Percentiles rank a stretch among this genome's conserved stretches.
These are phyloP conservation scores for Chrysosporium keratinophilum DNA, from an alignment of 2,329 filamentous ascomycete species.

Conservation along the genomic window DNA sequence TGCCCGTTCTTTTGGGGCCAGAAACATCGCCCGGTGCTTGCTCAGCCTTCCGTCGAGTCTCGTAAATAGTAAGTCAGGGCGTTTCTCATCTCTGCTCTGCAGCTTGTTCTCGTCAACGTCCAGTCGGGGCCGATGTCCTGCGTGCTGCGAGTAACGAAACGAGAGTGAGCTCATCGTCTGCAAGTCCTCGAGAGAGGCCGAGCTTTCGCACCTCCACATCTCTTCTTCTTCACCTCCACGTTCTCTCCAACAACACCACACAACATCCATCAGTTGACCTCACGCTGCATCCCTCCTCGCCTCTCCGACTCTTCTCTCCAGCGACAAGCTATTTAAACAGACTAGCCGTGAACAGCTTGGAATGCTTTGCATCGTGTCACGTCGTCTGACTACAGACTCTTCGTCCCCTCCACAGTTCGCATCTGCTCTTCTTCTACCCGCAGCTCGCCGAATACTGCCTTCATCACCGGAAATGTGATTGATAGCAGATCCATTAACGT, in stretches of 20 bases:
- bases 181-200: not conserved
- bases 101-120: not conserved
- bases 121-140: not conserved
- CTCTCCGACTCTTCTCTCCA: not conserved
- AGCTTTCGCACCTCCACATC: not conserved
- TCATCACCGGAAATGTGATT: not conserved
- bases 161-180: not conserved
- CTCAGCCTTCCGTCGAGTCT: slow-evolving; percentile 2
- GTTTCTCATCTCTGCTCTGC: not conserved
- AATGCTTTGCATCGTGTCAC: not conserved
- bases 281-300: not conserved
- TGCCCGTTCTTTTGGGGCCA: not conserved
- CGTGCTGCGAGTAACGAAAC: not conserved
- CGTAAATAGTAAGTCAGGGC: not conserved
- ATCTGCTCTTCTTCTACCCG: not conserved
- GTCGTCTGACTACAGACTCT: not conserved
- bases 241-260: not conserved
- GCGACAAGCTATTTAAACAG: not conserved
- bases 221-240: not conserved
- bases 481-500: not conserved
- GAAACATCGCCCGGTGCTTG: not conserved
- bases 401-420: not conserved
- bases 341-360: not conserved
- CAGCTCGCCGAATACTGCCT: not conserved
- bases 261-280: not conserved